Conservation (phyloP, 1,139 yeast species). For the Yamadazyma kanchanaburiensis region DNA sequence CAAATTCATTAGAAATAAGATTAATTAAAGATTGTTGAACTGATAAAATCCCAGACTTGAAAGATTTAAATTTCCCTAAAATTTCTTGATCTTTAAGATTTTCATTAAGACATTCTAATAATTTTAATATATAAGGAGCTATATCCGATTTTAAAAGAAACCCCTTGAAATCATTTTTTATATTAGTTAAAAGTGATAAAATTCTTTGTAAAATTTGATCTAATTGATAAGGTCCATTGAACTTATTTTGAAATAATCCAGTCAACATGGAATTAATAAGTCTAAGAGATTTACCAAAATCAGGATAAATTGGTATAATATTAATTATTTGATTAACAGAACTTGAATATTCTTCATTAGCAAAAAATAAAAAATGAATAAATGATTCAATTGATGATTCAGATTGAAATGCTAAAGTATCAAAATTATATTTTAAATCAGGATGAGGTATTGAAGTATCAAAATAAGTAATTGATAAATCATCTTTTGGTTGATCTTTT, state of each 20-base stretch:
- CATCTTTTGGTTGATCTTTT: constrained; percentile 7
- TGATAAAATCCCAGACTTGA: constrained; percentile 31
- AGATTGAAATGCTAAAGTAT: constrained; percentile 10
- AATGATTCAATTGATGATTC: constrained; percentile 57
- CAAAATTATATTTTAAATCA: constrained; percentile 52
- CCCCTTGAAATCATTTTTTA: constrained; percentile 36
- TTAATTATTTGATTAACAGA: constrained; percentile 47
- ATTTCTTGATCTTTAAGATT: constrained; percentile 4
- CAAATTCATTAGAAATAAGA: constrained; percentile 20
- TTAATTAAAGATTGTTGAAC: constrained; percentile 35
- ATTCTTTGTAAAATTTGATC: constrained; percentile 40
- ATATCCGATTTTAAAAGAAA: constrained; percentile 37
- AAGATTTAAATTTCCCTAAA: constrained; percentile 10
- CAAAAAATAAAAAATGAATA: constrained; percentile 68
- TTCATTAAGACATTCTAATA: constrained; percentile 25
- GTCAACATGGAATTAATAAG: constrained; percentile 24
- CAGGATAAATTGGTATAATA: constrained; percentile 65
- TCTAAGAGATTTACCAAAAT: constrained; percentile 50
- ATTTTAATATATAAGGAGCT: constrained; percentile 36
- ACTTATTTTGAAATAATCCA: constrained; percentile 18
- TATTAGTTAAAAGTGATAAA: constrained; percentile 28
- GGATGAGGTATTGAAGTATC: constrained; percentile 58
- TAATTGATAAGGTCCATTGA: constrained; percentile 19
- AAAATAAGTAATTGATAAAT: constrained; percentile 21
- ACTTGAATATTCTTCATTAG: constrained; percentile 14